These are phyloP conservation scores for Pisolithus tinctorius DNA, from an alignment of 768 basidiomycete species.

Conservation along the genomic window DNA sequence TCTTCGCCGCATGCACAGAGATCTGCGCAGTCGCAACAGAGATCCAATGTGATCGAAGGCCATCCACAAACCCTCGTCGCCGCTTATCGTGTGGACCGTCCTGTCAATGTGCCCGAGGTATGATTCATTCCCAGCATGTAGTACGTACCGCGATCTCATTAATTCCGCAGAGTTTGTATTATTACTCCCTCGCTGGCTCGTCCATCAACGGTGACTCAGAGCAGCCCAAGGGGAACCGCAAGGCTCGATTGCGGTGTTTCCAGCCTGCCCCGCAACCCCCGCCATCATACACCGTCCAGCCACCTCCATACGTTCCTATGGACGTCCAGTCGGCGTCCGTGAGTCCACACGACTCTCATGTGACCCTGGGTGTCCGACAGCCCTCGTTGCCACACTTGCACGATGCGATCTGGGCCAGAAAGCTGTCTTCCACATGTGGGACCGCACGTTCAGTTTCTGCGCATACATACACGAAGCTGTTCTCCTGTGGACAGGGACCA, in stretches of 20 bases:
- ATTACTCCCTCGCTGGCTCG: slow-evolving; percentile 72
- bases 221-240: slow-evolving; percentile 44
- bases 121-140: slow-evolving; percentile 13
- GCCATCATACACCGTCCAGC: slow-evolving; percentile 30
- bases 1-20: slow-evolving; percentile 27
- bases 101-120: slow-evolving; percentile 52
- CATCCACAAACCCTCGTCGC: slow-evolving; percentile 57
- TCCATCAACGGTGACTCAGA: slow-evolving; percentile 40
- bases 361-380: slow-evolving; percentile 25
- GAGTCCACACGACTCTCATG: slow-evolving; percentile 41
- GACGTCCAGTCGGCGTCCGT: slow-evolving; percentile 49
- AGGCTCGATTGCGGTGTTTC: slow-evolving; percentile 54
- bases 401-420: slow-evolving; percentile 43
- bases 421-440: slow-evolving; percentile 7
- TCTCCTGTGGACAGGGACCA: slow-evolving; percentile 18
- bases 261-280: slow-evolving; percentile 37
- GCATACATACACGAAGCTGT: slow-evolving; percentile 16
- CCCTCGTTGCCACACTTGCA: slow-evolving; percentile 40
- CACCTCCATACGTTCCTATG: slow-evolving; percentile 21
- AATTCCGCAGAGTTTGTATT: slow-evolving; percentile 56
- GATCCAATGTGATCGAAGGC: slow-evolving; percentile 21
- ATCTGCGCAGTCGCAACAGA: slow-evolving; percentile 11
- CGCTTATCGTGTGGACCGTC: slow-evolving; percentile 48
- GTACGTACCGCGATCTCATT: slow-evolving; percentile 8
- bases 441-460: neutral